Conservation (phyloP, 2,329 filamentous ascomycete genomes). For the Sporothrix phasma region DNA sequence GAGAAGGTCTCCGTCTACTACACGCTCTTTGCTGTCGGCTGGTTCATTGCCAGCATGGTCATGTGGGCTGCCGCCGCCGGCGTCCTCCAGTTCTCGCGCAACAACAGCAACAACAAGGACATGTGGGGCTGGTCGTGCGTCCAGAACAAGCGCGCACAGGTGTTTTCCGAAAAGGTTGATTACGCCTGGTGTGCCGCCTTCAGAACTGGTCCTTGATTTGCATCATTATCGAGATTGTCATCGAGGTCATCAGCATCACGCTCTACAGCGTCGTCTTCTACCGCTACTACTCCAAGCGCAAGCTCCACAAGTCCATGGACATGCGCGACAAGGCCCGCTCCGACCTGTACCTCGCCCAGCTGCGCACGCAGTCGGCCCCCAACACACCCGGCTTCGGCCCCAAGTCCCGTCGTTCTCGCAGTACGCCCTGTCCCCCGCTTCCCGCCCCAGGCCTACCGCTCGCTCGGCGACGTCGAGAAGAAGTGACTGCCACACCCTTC, state of each 20-base stretch:
- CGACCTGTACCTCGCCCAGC: slow-evolving; percentile 85
- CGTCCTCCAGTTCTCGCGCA: slow-evolving; percentile 68
- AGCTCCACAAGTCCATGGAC: slow-evolving; percentile 94
- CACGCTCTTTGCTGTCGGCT: slow-evolving; percentile 82
- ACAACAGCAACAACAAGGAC: slow-evolving; percentile 68
- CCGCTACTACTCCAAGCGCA: slow-evolving; percentile 93
- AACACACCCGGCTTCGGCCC: slow-evolving; percentile 86
- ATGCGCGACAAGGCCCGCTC: slow-evolving; percentile 86
- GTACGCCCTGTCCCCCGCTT: slow-evolving; percentile 52
- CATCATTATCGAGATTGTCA: slow-evolving; percentile 90
- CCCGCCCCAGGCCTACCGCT: slow-evolving; percentile 46
- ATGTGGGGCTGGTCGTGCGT: slow-evolving; percentile 99
- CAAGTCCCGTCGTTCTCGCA: slow-evolving; percentile 50
- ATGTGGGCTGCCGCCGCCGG: slow-evolving; percentile 87
- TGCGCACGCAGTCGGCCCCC: slow-evolving; percentile 76
- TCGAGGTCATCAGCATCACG: slow-evolving; percentile 82
- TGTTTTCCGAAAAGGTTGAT: slow-evolving; percentile 73
- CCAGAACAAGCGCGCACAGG: slow-evolving; percentile 66
- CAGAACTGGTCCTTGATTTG: slow-evolving; percentile 93
- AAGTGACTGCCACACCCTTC: slow-evolving; percentile 36
- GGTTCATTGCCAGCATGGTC: slow-evolving; percentile 86
- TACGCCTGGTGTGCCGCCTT: slow-evolving; percentile 89
- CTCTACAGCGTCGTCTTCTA: slow-evolving; percentile 96
- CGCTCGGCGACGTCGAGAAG: slow-evolving; percentile 30
- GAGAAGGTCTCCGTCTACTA: slow-evolving; percentile 95